Conservation (phyloP, 768 basidiomycete species). For the Dioszegia crocea region DNA sequence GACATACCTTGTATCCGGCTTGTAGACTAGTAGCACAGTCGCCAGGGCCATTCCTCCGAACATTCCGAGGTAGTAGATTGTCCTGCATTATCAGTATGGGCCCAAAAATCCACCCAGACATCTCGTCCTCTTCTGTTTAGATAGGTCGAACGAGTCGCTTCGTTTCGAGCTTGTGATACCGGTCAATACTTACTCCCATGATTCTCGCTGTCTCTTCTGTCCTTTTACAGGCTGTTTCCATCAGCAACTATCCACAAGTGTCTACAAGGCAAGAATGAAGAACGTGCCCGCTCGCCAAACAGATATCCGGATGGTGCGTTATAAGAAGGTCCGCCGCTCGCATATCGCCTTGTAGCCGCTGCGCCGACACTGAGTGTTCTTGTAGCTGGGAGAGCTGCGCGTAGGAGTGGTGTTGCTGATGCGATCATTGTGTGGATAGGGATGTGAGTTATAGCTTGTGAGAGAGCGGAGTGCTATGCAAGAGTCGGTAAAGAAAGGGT, state of each 20-base stretch:
- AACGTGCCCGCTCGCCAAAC: slow-evolving; percentile 81
- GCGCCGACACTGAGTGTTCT: neutral
- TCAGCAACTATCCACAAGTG: neutral
- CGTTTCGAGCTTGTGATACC: too few species aligned
- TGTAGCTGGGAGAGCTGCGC: slow-evolving; percentile 1
- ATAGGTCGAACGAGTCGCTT: neutral
- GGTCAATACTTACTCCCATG: slow-evolving; percentile 63
- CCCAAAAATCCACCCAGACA: too few species aligned
- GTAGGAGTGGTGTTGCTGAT: neutral
- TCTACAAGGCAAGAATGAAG: neutral
- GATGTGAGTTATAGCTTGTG: neutral
- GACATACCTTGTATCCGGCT: slow-evolving; percentile 84
- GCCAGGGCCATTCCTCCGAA: slow-evolving; percentile 78
- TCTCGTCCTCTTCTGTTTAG: neutral
- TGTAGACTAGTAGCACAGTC: slow-evolving; percentile 75
- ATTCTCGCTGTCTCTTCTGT: slow-evolving; percentile 72
- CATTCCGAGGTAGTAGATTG: slow-evolving; percentile 85
- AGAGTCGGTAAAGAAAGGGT: neutral
- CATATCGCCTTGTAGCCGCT: slow-evolving; percentile 19
- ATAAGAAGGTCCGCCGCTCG: slow-evolving; percentile 62
- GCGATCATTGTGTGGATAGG: neutral
- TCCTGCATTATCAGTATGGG: slow-evolving; percentile 36
- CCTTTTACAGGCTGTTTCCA: slow-evolving; percentile 17
- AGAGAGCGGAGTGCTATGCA: neutral
- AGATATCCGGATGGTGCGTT: slow-evolving; percentile 84